Evolutionary conservation across 805 yeast species (phyloP).

Genomic region (Zygoascus bituminiphila): DNA sequence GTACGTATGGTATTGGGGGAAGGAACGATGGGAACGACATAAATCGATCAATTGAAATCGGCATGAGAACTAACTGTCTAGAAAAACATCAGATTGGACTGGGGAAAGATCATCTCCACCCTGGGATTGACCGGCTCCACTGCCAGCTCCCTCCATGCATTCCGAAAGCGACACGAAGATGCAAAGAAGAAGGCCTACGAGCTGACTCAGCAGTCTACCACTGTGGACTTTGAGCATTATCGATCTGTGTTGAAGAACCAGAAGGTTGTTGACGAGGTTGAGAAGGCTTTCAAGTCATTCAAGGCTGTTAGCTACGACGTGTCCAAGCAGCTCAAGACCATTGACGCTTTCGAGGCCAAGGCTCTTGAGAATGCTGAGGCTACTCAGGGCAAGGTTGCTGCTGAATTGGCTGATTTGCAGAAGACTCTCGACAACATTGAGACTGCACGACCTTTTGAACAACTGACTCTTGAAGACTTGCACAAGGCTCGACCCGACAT

Average conservation of each 20-base stretch:
- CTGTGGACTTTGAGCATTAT: conserved; percentile 77
- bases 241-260: conserved; percentile 73
- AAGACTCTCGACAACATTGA: conserved; percentile 89
- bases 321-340: conserved; percentile 81
- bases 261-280: conserved; percentile 70
- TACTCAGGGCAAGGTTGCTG: conserved; percentile 81
- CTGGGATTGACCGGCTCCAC: conserved; percentile 91
- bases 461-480: conserved; percentile 92
- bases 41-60: not conserved
- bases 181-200: conserved; percentile 77
- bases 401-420: conserved; percentile 78
- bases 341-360: conserved; percentile 88
- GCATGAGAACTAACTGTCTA: too few relatives aligned
- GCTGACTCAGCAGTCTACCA: conserved; percentile 62
- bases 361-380: conserved; percentile 92
- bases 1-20: conserved; percentile 2
- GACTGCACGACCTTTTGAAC: conserved; percentile 94
- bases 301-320: conserved; percentile 81
- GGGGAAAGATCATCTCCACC: conserved; percentile 83
- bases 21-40: not conserved
- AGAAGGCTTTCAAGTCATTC: conserved; percentile 65
- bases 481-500: conserved; percentile 95
- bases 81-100: conserved; percentile 74
- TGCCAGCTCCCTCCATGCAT: conserved; percentile 76
- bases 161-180: conserved; percentile 98